These are phyloP conservation scores for Penicillium salamii DNA, from an alignment of 495 filamentous ascomycete species.

Conservation along the genomic window DNA sequence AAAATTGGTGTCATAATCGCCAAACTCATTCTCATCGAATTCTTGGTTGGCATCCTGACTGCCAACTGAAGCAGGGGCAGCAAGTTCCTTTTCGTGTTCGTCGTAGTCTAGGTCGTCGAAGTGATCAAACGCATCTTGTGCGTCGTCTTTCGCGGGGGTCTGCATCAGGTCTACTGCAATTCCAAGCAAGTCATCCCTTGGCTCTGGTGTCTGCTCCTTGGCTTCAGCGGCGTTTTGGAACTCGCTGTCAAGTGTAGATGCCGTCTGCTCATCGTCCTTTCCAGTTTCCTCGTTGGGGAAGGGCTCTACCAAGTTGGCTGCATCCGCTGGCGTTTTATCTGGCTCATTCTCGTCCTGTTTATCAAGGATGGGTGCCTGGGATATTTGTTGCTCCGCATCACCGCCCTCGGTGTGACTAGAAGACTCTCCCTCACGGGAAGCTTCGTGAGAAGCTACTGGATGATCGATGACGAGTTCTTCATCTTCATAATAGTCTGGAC, in stretches of 20 bases:
- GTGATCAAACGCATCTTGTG: conserved; percentile 17
- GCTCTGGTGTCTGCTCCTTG: conserved; percentile 18
- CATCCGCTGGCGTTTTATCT: conserved; percentile 21
- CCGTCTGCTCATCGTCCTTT: conserved; percentile 10
- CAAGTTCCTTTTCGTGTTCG: conserved; percentile 9
- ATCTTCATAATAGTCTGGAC: not conserved
- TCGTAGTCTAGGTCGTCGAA: conserved; percentile 18
- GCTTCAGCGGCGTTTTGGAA: conserved; percentile 7
- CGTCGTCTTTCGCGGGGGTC: conserved; percentile 17
- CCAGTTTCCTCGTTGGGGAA: conserved; percentile 18
- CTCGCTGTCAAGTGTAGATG: conserved; percentile 12
- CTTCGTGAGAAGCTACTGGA: conserved; percentile 13
- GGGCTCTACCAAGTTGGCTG: conserved; percentile 16
- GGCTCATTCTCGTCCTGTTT: conserved; percentile 10
- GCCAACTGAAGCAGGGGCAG: not conserved
- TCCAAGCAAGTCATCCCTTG: conserved; percentile 31
- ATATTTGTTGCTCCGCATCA: not conserved
- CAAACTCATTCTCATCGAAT: conserved; percentile 22
- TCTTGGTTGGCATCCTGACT: conserved; percentile 13
- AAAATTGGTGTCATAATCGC: conserved; percentile 16
- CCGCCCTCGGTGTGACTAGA: conserved; percentile 9
- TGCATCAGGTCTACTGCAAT: conserved; percentile 33
- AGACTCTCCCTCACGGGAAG: conserved; percentile 14
- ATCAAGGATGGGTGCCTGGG: conserved; percentile 11
- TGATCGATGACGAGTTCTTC: conserved; percentile 14